Base-by-base conservation (phyloP, 2,329 filamentous ascomycete genomes). In the Shiraia sp. region DNA sequence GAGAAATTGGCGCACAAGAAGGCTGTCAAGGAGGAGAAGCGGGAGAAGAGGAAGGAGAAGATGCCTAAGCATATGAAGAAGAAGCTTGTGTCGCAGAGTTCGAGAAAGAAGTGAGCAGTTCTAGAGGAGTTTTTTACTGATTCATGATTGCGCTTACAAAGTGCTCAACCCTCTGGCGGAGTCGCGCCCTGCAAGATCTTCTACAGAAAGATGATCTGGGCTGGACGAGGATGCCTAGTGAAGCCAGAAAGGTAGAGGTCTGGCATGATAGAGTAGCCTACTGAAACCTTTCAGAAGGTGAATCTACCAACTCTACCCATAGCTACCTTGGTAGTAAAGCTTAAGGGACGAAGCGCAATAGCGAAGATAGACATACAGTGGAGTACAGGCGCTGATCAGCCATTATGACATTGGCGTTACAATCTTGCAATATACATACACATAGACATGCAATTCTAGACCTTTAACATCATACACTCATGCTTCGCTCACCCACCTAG, bases 21-120 rank as follows among this genome's bases (percentile, higher is more conserved):
- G 66, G 86, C 87, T 1, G 87, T 96, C 55, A 99, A 97, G 73
- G 92, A 96, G 62, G 92, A 91, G 61, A 96, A 96, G 75, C 84
- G 90, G 25, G 91, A 96, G 70, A 90, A 95, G 75, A 78, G 93
- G 46, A 89, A 92, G 70, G 87, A 88, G 3, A 99, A 99, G 77
- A 95, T 99, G 73, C 92, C 93, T 0, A 99, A 99, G 74, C 84
- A 95, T 66, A 54, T 96, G 24, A 99, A 99, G 80, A 97, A 96
- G 77, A 88, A 87, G 66, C 72, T 95, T 43, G 81, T 95, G 17
- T 79, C 78, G 41, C 75, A 76, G 49, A 77, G 79, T 12, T 76
- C 81, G 41, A 75, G 82, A 54, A 82, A 80, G 61, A 86, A 87
- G 74, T 85, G 44, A 55, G 32, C 26, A 22, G 8, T 4, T 6